Percentiles rank a stretch among this genome's conserved stretches.
Conservation (phyloP, 2,329 filamentous ascomycete genomes). For the Paramyrothecium roridum region DNA sequence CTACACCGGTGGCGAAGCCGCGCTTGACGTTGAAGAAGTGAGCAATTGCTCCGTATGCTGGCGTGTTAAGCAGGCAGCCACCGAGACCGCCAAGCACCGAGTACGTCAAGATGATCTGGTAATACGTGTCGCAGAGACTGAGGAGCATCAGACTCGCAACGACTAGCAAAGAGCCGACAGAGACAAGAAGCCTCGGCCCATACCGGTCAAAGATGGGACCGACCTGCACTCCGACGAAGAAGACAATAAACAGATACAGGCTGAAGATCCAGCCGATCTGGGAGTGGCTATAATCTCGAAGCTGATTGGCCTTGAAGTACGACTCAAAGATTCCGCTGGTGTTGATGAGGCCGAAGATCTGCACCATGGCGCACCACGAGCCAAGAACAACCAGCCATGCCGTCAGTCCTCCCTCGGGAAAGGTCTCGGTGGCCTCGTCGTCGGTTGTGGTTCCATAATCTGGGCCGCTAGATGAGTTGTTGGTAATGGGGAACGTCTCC, state of each 20-base stretch:
- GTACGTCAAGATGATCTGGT: slow-evolving; percentile 77
- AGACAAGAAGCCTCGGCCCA: slow-evolving; percentile 66
- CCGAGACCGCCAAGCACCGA: slow-evolving; percentile 70
- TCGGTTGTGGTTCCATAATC: background rate
- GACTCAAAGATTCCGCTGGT: slow-evolving; percentile 59
- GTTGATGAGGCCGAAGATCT: slow-evolving; percentile 65
- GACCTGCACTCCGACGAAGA: slow-evolving; percentile 78
- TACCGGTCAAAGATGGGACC: slow-evolving; percentile 78
- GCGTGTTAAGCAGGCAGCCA: slow-evolving; percentile 74
- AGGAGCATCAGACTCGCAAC: slow-evolving; percentile 62
- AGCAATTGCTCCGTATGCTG: slow-evolving; percentile 69
- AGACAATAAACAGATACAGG: slow-evolving; percentile 75
- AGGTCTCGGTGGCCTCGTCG: slow-evolving; percentile 30
- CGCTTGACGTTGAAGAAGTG: slow-evolving; percentile 76
- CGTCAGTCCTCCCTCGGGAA: slow-evolving; percentile 63
- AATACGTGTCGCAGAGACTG: slow-evolving; percentile 67
- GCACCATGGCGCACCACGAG: slow-evolving; percentile 63
- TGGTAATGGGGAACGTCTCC: background rate
- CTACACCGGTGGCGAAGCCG: slow-evolving; percentile 76
- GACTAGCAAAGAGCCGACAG: slow-evolving; percentile 59
- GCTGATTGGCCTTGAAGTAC: slow-evolving; percentile 70
- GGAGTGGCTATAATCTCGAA: slow-evolving; percentile 62
- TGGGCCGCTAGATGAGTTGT: background rate
- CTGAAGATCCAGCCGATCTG: slow-evolving; percentile 85
- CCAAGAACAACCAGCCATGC: slow-evolving; percentile 72